Base-by-base conservation (phyloP, 2,329 filamentous ascomycete genomes). In the Pyrenophora graminea region DNA sequence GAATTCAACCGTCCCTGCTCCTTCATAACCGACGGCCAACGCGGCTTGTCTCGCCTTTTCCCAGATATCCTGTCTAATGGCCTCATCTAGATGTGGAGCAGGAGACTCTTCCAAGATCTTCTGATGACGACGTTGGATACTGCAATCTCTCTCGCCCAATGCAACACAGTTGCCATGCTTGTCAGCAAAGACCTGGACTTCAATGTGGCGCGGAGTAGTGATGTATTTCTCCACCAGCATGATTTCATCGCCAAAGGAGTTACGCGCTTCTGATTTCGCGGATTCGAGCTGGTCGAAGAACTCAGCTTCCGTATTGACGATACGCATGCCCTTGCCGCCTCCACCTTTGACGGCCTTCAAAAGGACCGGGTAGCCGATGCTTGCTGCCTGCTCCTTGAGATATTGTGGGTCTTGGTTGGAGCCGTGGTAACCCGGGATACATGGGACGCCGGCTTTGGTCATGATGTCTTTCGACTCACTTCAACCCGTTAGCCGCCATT, bases 371-470 rank as follows among this genome's bases (percentile, higher is more conserved):
- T 84, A 85, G 53, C 83, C 82, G 62, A 89, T 87, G 58, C 89
- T 85, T 62, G 83, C 83, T 6, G 94, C 93, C 70, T 93, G 85
- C 8, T 79, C 76, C 48, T 90, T 81, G 23, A 88, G 76, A 53
- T 81, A 79, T 7, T 75, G 70, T 1, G 82, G 77, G 41, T 88
- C 85, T 76, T 99, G 94, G 45, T 96, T 90, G 1, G 80, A 67
- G 15, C 94, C 94, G 71, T 97, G 94, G 67, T 99, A 99, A 0
- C 94, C 94, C 0, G 94, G 94, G 41, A 99, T 94, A 67, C 94
- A 97, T 4, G 92, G 92, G 3, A 99, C 94, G 7, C 91, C 91
- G n/a, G 94, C 93, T 4, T 85, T 85, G 30, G 85, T 91, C 94
- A 99, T 97, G 69, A 99, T 97, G 70, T 96, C 89, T 74, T 99